Evolutionary conservation across 805 yeast species (phyloP).

Genomic region (Schizosaccharomyces octosporus): DNA sequence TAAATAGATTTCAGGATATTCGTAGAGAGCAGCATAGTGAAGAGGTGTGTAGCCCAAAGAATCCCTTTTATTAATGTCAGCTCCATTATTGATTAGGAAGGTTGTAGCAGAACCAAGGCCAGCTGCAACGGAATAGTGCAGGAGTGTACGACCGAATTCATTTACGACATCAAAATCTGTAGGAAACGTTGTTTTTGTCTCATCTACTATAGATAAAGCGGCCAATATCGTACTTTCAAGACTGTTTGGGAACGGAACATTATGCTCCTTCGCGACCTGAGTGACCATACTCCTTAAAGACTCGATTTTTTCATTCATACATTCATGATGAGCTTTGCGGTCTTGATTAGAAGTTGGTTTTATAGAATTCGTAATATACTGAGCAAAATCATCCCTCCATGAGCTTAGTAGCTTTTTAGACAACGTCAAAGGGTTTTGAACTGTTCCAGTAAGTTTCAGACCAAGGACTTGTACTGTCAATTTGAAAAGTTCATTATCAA

Average conservation of each 20-base stretch:
- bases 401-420: slow-evolving; percentile 69
- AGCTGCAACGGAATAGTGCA: slow-evolving; percentile 62
- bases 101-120: slow-evolving; percentile 40
- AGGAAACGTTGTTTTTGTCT: slow-evolving; percentile 17
- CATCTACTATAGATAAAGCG: slow-evolving; percentile 42
- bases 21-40: slow-evolving; percentile 61
- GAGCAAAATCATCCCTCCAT: slow-evolving; percentile 15
- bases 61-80: slow-evolving; percentile 39
- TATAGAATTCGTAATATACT: background rate
- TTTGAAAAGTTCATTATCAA: slow-evolving; percentile 83
- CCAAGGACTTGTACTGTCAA: slow-evolving; percentile 92
- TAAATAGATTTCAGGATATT: slow-evolving; percentile 41
- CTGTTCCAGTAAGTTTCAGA: slow-evolving; percentile 79
- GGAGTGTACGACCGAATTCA: slow-evolving; percentile 58
- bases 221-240: slow-evolving; percentile 21
- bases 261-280: background rate
- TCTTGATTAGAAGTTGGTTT: background rate
- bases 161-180: slow-evolving; percentile 71
- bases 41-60: slow-evolving; percentile 65
- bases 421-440: slow-evolving; percentile 84
- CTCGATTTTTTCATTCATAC: slow-evolving; percentile 12
- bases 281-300: slow-evolving; percentile 4
- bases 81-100: slow-evolving; percentile 38
- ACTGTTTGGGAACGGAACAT: slow-evolving; percentile 4
- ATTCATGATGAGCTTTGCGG: slow-evolving; percentile 11